Percentiles rank a stretch among this genome's conserved stretches.
Evolutionary conservation across 2,329 filamentous ascomycete genomes (phyloP).

Genomic region (Ophiocordyceps sinensis): DNA sequence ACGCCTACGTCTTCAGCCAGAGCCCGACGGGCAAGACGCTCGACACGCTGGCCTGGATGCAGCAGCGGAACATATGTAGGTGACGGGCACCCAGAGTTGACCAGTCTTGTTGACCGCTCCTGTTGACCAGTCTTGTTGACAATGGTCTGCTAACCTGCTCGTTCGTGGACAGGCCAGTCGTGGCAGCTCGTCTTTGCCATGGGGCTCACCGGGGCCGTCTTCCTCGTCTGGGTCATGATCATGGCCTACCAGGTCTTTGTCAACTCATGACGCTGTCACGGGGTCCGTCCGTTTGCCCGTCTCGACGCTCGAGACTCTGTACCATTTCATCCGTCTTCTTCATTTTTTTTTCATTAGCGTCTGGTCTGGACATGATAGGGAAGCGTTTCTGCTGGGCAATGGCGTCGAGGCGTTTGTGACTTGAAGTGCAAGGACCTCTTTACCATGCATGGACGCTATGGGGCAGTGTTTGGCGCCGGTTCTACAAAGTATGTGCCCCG

Average conservation of each 20-base stretch:
- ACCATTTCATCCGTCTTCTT: too few relatives aligned
- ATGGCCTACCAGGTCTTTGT: conserved; percentile 53
- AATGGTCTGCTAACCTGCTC: conserved; percentile 20
- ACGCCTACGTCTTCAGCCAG: conserved; percentile 38
- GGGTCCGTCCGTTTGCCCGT: too few relatives aligned
- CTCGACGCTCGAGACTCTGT: too few relatives aligned
- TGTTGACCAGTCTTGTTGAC: too few relatives aligned
- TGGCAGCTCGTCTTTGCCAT: conserved; percentile 54
- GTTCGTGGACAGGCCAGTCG: conserved; percentile 39
- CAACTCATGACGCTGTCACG: conserved; percentile 15
- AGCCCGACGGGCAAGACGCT: conserved; percentile 34
- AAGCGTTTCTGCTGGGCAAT: not conserved
- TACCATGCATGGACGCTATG: too few relatives aligned
- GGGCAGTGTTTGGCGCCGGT: too few relatives aligned
- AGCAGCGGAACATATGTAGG: conserved; percentile 50
- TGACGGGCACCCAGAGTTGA: conserved; percentile 4
- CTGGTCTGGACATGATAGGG: not conserved
- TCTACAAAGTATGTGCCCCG: too few relatives aligned
- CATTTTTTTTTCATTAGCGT: too few relatives aligned
- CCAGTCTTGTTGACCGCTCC: not conserved
- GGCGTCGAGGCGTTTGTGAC: not conserved
- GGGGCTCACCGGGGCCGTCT: conserved; percentile 42
- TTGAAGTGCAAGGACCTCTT: too few relatives aligned
- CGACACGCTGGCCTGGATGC: conserved; percentile 46
- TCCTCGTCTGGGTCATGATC: conserved; percentile 54